Conservation (phyloP, 345 rosid genomes). For the Lepidium sativum region DNA sequence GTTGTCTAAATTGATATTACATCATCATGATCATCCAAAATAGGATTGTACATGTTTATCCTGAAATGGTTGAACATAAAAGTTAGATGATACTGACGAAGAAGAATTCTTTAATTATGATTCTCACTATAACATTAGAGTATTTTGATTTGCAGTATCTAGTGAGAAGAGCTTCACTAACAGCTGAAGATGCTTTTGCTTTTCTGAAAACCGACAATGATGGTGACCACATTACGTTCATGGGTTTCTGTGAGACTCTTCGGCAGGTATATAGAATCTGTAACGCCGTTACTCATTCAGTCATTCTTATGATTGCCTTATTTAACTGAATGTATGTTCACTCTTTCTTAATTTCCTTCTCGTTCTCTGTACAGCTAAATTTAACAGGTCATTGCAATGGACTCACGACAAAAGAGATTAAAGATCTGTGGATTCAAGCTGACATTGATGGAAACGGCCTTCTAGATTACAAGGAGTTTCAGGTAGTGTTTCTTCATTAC, state of each 20-base stretch:
- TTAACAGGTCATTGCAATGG: conserved; percentile 67
- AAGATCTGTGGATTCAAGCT: conserved; percentile 77
- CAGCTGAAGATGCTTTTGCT: conserved; percentile 70
- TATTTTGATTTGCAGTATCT: conserved; percentile 43
- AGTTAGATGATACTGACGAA: not conserved
- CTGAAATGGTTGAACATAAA: not conserved
- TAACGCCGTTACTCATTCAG: not conserved
- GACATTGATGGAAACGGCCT: conserved; percentile 68
- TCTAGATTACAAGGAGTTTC: conserved; percentile 73
- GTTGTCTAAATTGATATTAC: not conserved
- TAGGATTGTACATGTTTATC: not conserved
- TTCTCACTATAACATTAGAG: conserved; percentile 18
- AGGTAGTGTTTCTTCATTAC: conserved; percentile 36
- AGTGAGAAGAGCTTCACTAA: conserved; percentile 54
- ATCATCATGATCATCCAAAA: not conserved
- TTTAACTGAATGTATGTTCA: not conserved
- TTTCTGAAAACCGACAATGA: conserved; percentile 53
- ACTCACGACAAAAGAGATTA: conserved; percentile 60
- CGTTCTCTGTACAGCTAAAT: conserved; percentile 45
- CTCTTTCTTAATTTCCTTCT: not conserved
- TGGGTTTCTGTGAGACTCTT: conserved; percentile 76
- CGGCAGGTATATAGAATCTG: conserved; percentile 44
- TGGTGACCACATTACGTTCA: conserved; percentile 52
- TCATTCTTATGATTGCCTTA: not conserved
- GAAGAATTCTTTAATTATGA: not conserved